Evolutionary conservation across 768 basidiomycete species (phyloP).

Genomic region (Lactarius akahatsu): DNA sequence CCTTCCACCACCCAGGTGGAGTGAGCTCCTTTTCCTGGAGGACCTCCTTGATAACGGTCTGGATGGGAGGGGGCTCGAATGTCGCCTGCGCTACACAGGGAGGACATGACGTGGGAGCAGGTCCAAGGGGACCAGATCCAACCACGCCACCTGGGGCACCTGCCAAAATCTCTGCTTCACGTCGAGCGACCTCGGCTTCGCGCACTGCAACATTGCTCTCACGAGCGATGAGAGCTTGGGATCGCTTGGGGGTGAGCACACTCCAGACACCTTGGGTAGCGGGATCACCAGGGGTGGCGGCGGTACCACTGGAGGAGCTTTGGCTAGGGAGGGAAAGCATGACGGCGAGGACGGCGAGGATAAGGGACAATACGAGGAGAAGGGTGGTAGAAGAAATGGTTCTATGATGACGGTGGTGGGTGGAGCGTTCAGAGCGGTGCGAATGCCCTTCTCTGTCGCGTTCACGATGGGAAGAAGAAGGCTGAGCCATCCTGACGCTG

Average conservation of each 20-base stretch:
- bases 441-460: constrained; percentile 51
- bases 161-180: constrained; percentile 80
- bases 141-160: constrained; percentile 82
- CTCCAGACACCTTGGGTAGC: constrained; percentile 58
- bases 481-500: constrained; percentile 84
- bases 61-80: constrained; percentile 51
- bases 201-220: constrained; percentile 78
- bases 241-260: constrained; percentile 78
- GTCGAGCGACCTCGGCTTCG: constrained; percentile 85
- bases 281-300: constrained; percentile 31
- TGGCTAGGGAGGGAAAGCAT: constrained; percentile 82
- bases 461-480: constrained; percentile 74
- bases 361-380: constrained; percentile 79
- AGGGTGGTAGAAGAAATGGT: constrained; percentile 90
- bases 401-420: constrained; percentile 73
- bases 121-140: constrained; percentile 48
- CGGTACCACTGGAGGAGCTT: constrained; percentile 36
- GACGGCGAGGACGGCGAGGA: constrained; percentile 84
- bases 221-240: constrained; percentile 74
- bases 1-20: constrained; percentile 76
- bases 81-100: constrained; percentile 61
- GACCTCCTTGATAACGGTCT: constrained; percentile 86
- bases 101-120: constrained; percentile 45
- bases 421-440: constrained; percentile 56
- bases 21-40: constrained; percentile 78